Evolutionary conservation across 208 protist species (phyloP).

Genomic region (Blastocrithidia nonstop): DNA sequence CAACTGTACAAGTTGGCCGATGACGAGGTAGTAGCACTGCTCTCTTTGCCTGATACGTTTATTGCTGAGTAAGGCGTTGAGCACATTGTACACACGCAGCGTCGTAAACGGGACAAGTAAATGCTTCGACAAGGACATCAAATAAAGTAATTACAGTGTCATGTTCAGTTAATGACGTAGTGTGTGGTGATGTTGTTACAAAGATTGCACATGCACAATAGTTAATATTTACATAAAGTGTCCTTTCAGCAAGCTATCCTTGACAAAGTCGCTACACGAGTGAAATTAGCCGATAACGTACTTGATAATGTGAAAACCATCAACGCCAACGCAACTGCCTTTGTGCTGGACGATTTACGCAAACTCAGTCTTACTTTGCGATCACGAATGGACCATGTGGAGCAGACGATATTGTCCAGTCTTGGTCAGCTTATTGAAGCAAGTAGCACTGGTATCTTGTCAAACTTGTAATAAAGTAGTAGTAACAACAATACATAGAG

Average conservation of each 20-base stretch:
- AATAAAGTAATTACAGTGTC: conserved; percentile 9
- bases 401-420: conserved; percentile 19
- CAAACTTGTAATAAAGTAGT: not conserved
- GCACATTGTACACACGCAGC: not conserved
- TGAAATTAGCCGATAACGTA: conserved; percentile 52
- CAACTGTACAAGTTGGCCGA: no score
- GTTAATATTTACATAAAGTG: conserved; percentile 14
- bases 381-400: conserved; percentile 30
- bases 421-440: conserved; percentile 20
- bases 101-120: not conserved
- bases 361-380: conserved; percentile 36
- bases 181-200: conserved; percentile 20
- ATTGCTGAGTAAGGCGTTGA: conserved; percentile 2
- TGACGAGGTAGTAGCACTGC: no score
- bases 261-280: conserved; percentile 28
- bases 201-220: conserved; percentile 13
- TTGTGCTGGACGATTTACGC: conserved; percentile 15
- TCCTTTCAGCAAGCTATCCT: conserved; percentile 23
- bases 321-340: conserved; percentile 16
- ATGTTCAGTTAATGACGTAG: no score
- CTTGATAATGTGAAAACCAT: conserved; percentile 18
- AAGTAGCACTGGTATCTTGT: conserved; percentile 30
- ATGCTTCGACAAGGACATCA: conserved; percentile 3
- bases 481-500: conserved; percentile 17
- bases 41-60: no score